Evolutionary conservation across 495 filamentous ascomycete species (phyloP).

Genomic region (Penicillium macrosclerotiorum): DNA sequence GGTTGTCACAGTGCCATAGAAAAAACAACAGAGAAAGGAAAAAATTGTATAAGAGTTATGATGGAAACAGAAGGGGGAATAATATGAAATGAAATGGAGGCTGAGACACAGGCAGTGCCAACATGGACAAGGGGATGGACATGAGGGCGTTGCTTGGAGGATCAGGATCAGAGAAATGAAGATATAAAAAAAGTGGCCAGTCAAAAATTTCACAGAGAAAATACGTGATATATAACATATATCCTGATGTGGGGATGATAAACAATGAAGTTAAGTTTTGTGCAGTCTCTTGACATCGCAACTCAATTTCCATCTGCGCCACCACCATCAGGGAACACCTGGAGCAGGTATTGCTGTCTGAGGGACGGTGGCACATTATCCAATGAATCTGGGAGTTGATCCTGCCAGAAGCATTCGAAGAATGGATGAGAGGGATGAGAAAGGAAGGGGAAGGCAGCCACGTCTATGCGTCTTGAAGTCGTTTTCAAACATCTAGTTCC

Average conservation of each 20-base stretch:
- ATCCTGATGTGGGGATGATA: conserved; percentile 20
- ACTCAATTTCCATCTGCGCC: too few relatives aligned
- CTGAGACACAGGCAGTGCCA: too few relatives aligned
- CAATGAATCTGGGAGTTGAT: neutral
- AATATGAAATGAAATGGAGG: conserved; percentile 22
- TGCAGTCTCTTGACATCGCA: conserved; percentile 31
- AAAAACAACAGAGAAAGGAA: conserved; percentile 13
- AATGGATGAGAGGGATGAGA: neutral
- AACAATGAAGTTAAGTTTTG: conserved; percentile 31
- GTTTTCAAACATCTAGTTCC: conserved; percentile 67
- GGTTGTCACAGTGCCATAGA: conserved; percentile 23
- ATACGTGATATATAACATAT: conserved; percentile 29
- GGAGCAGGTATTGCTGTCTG: neutral
- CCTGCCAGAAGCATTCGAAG: neutral
- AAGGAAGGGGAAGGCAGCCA: neutral
- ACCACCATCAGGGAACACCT: too few relatives aligned
- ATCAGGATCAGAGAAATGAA: conserved; percentile 25
- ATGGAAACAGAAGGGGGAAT: conserved; percentile 33
- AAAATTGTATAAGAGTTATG: conserved; percentile 19
- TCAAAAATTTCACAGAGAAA: conserved; percentile 31
- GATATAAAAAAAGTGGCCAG: conserved; percentile 20
- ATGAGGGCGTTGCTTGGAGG: too few relatives aligned
- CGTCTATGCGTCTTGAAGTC: conserved; percentile 14
- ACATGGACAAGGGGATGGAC: too few relatives aligned
- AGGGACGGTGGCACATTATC: neutral